Conservation (phyloP, 2,329 filamentous ascomycete species). For the Monosporascus sp. region DNA sequence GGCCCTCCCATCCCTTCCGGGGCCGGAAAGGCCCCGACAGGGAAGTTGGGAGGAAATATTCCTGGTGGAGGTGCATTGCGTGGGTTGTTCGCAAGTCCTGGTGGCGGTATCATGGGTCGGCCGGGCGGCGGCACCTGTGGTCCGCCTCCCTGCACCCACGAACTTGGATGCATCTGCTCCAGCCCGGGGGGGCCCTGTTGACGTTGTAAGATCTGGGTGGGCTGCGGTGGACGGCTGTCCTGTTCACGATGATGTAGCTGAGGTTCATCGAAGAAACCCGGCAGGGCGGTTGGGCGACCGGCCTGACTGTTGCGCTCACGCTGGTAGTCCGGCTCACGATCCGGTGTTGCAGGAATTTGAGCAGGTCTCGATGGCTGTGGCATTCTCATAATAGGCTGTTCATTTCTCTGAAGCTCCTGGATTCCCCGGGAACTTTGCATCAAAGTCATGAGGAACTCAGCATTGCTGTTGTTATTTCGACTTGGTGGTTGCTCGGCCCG, state of each 20-base stretch:
- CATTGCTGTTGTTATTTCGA: slow-evolving; percentile 55
- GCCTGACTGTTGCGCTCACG: slow-evolving; percentile 30
- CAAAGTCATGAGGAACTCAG: slow-evolving; percentile 80
- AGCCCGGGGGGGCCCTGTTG: slow-evolving; percentile 52
- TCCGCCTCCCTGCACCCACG: slow-evolving; percentile 40
- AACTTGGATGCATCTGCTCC: slow-evolving; percentile 51
- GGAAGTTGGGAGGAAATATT: slow-evolving; percentile 59
- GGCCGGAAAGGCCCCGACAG: slow-evolving; percentile 43
- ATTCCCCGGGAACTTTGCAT: slow-evolving; percentile 57
- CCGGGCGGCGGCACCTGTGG: slow-evolving; percentile 39
- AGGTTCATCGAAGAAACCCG: slow-evolving; percentile 49
- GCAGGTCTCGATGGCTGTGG: slow-evolving; percentile 46
- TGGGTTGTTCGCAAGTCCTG: slow-evolving; percentile 43
- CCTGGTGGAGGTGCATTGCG: slow-evolving; percentile 47
- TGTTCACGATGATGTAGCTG: slow-evolving; percentile 42
- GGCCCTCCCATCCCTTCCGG: slow-evolving; percentile 45
- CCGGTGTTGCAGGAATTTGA: slow-evolving; percentile 39
- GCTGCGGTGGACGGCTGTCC: slow-evolving; percentile 45
- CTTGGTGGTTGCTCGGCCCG: slow-evolving; percentile 37
- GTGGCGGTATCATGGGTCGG: slow-evolving; percentile 56
- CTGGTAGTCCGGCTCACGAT: slow-evolving; percentile 44
- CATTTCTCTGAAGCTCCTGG: slow-evolving; percentile 44
- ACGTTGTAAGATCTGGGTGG: slow-evolving; percentile 60
- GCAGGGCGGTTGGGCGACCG: slow-evolving; percentile 30
- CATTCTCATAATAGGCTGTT: slow-evolving; percentile 48